Evolutionary conservation across 2,329 filamentous ascomycete genomes (phyloP), one percentile per base, ranked within the genome.

Genomic region (Scedosporium boydii): DNA sequence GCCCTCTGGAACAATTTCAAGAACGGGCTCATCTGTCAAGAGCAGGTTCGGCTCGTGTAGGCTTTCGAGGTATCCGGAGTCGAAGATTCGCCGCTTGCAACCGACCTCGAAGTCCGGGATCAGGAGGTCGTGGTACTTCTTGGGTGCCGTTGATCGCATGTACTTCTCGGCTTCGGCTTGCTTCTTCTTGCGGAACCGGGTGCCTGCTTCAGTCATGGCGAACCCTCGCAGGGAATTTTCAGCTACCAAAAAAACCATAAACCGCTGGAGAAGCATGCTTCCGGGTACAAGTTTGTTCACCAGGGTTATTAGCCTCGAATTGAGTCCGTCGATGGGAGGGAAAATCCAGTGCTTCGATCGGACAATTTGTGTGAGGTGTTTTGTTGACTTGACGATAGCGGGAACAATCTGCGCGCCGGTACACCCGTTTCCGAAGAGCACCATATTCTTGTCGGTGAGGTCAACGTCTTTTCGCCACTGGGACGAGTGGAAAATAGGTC

Each of bases 61-160:
- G 48, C 77, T 75, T 14, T 75, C 67, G 21, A 85, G 77, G 75
- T 87, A 88, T 1, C 75, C 76, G 2, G 78, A 76, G 63, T 87
- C 84, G 61, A 82, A 81, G 62, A 88, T 81, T 14, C 84, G 77
- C n/a, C 86, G 74, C 72, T 87, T 88, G 73, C 85, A 88, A 1
- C 85, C 84, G 14, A 87, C 71, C 55, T 80, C 77, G 63, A 86
- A 88, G 59, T 87, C 79, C 0, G 86, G 86, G 0, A 84, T 83
- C 42, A 88, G 69, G 6, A 86, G 76, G 34, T 85, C 80, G 65
- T 84, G 82, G 64, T 87, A 88, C 70, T 85, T 81, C 59, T 79
- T 73, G 0, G 86, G 86, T 0, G 81, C 82, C 1, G 70, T 74
- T 4, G 70, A 68, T 63, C 76, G 67, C 76, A 78, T 69, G 67